Conservation (phyloP, 176 grass and related monocot species). For the Aegilops sharonensis region DNA sequence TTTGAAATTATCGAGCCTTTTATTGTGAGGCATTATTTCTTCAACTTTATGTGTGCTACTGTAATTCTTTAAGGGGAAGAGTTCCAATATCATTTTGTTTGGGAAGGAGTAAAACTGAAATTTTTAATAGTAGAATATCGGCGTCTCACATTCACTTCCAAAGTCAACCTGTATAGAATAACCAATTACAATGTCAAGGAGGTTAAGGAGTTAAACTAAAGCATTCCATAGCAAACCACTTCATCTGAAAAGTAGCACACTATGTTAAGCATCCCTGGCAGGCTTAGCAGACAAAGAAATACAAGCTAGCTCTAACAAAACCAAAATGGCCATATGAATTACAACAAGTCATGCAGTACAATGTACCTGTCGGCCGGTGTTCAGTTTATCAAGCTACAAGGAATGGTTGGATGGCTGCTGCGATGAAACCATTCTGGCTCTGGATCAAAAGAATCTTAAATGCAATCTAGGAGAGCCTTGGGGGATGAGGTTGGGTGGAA, state of each 20-base stretch:
- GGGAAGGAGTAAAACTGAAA: too few relatives aligned
- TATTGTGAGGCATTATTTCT: too few relatives aligned
- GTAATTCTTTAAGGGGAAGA: too few relatives aligned
- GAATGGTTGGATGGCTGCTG: too few relatives aligned
- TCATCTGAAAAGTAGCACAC: neutral
- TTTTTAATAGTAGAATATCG: too few relatives aligned
- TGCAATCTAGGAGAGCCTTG: neutral
- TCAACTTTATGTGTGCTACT: too few relatives aligned
- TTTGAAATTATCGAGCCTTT: too few relatives aligned
- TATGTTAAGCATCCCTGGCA: neutral
- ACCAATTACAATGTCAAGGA: neutral
- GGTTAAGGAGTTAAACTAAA: neutral
- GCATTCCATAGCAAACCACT: neutral
- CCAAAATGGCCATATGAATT: neutral
- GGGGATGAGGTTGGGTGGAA: too few relatives aligned
- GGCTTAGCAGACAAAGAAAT: slow-evolving; percentile 6
- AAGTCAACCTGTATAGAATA: neutral
- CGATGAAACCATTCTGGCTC: neutral
- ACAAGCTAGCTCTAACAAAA: neutral
- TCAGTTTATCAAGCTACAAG: neutral
- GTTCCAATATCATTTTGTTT: too few relatives aligned
- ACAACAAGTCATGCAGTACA: neutral
- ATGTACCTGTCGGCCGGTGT: neutral
- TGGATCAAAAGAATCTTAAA: slow-evolving; percentile 5
- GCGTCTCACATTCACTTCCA: neutral